Evolutionary conservation across 2,329 filamentous ascomycete genomes (phyloP), one percentile per base, ranked within the genome.

Genomic region (Alternaria incomplexa): DNA sequence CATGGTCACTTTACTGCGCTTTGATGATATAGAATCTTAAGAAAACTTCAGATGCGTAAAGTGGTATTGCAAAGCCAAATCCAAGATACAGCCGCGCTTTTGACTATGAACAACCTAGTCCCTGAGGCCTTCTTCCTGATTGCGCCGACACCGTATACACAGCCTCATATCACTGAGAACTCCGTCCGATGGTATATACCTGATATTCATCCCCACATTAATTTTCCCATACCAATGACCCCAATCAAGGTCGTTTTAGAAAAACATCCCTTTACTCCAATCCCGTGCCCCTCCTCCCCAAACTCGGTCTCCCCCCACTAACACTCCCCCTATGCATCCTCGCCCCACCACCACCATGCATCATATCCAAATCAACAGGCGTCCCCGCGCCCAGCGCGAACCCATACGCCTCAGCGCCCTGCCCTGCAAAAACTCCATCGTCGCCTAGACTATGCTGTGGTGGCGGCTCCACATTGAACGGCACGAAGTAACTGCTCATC

Each of bases 401-500:
- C 0, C 67, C 59, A 47, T 69, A 69, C 0, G 65, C 62, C 40
- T 67, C 66, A 0, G 63, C 63, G 4, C 60, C 63, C 6, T 60
- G 65, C 0, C 58, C 62, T 20, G 68, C 73, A 68, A 71, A 78
- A 30, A 58, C 72, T 26, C 52, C 77, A 47, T 83, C 81, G 6
- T 82, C 80, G 2, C 77, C 80, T 20, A 77, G 57, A n/a, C 17
- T 47, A 4, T 62, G 54, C 20, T 62, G 59, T 9, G 69, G 69
- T 0, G 91, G 89, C 20, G 93, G 92, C 62, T 96, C 92, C 80
- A 97, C 89, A 76, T 97, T 96, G 80, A 97, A 97, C 1, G 94
- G 93, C 83, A 97, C 89, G 79, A 96, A 97, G 92, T 94, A 98
- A 6, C 91, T 92, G 56, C 90, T 90, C 48, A 80, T 81, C 1